phyloP scores from a whole-genome alignment of 2,329 filamentous ascomycete genomes.

The Cercospora zeina region DNA sequence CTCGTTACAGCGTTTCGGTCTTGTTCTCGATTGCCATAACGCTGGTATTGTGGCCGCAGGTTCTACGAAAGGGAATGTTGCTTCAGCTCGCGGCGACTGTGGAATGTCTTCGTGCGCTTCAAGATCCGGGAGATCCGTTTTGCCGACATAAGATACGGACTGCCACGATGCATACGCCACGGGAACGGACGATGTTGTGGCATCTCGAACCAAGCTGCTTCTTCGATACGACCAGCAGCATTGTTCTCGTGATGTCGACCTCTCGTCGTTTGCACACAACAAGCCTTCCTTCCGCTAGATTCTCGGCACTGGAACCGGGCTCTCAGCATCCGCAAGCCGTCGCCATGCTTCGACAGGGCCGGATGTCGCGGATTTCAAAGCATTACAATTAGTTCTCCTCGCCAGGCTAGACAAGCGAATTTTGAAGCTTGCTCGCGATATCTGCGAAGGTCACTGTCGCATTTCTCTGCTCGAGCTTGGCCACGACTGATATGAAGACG shows the following conservation, averaged over 20 bases:
- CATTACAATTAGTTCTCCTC: not conserved
- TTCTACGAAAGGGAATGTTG: not conserved
- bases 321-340: not conserved
- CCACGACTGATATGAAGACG: not conserved
- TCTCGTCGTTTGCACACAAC: no score
- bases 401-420: not conserved
- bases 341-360: not conserved
- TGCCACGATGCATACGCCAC: conserved; percentile 1
- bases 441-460: not conserved
- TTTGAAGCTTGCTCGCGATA: not conserved
- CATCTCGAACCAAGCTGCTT: not conserved
- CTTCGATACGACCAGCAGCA: not conserved
- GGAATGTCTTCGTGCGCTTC: not conserved
- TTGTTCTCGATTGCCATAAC: not conserved
- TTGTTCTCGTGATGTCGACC: not conserved
- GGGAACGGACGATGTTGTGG: not conserved
- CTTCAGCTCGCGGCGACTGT: conserved; percentile 4
- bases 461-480: not conserved
- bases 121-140: not conserved
- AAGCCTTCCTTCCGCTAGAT: not conserved
- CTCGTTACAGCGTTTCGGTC: not conserved
- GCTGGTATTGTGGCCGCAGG: not conserved
- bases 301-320: not conserved
- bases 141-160: conserved; percentile 3
- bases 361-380: conserved; percentile 1